Evolutionary conservation across 1,139 yeast species (phyloP).

Genomic region (Candida labiduridarum): DNA sequence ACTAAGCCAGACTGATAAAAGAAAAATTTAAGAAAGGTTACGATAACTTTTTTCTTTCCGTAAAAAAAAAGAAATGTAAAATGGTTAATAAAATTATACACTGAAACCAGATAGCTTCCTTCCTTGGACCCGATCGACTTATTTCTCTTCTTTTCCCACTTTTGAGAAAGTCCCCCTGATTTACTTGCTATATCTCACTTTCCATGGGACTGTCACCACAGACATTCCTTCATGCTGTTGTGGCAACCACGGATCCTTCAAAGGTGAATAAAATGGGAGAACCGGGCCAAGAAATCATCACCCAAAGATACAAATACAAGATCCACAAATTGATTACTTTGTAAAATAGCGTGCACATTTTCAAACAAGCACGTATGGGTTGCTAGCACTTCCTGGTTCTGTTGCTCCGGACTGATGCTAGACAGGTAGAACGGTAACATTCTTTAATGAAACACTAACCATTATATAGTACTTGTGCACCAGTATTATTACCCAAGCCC

Average conservation of each 20-base stretch:
- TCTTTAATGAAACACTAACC: neutral
- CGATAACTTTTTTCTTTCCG: neutral
- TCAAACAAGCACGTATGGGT: neutral
- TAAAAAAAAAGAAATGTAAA: slow-evolving; percentile 1
- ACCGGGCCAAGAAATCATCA: neutral
- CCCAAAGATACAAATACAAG: neutral
- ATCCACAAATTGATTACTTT: neutral
- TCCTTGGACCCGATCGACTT: neutral
- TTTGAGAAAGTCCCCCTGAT: neutral
- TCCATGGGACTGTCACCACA: neutral
- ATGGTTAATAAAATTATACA: neutral
- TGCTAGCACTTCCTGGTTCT: neutral
- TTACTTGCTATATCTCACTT: neutral
- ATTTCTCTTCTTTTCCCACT: neutral
- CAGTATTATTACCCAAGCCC: no score
- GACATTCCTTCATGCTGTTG: neutral
- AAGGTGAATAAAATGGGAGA: neutral
- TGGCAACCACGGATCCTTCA: neutral
- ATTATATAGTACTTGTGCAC: neutral
- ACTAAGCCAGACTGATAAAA: neutral
- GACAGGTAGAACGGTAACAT: neutral
- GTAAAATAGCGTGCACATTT: neutral
- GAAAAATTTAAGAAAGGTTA: neutral
- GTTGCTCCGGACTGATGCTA: neutral
- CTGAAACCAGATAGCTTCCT: neutral